These are phyloP conservation scores for Grigorovia transvaalensis DNA, from an alignment of 805 yeast species.

Conservation along the genomic window DNA sequence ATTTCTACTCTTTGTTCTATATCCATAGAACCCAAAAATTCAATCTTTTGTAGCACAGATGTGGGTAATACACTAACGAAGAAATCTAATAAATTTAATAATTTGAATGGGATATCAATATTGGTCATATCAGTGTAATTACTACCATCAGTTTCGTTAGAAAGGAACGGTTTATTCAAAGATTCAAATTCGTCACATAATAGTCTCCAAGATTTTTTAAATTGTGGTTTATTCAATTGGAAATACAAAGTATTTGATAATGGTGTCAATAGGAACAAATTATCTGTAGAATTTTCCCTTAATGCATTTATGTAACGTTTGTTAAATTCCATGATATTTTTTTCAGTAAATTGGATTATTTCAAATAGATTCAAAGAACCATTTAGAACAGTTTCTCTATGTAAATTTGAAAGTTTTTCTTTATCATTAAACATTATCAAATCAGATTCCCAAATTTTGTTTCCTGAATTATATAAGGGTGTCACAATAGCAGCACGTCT, in stretches of 20 bases:
- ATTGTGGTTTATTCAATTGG: slow-evolving; percentile 41
- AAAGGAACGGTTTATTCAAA: slow-evolving; percentile 14
- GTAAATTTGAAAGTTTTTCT: not conserved
- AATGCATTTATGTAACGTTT: slow-evolving; percentile 21
- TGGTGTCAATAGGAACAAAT: slow-evolving; percentile 45
- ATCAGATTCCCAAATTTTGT: slow-evolving; percentile 10
- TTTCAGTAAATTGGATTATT: not conserved
- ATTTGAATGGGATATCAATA: slow-evolving; percentile 5
- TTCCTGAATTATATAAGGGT: slow-evolving; percentile 11
- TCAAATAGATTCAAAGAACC: slow-evolving; percentile 1
- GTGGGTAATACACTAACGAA: slow-evolving; percentile 43
- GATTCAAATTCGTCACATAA: slow-evolving; percentile 18
- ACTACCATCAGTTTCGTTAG: slow-evolving; percentile 4
- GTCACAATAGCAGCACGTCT: slow-evolving; percentile 10
- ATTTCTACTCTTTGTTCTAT: slow-evolving; percentile 28
- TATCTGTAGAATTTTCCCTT: slow-evolving; percentile 13
- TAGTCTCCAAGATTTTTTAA: slow-evolving; percentile 32
- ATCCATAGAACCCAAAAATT: slow-evolving; percentile 29
- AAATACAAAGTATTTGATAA: slow-evolving; percentile 46
- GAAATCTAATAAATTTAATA: slow-evolving; percentile 34
- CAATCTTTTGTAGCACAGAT: slow-evolving; percentile 34
- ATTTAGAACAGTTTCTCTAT: not conserved
- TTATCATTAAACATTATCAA: slow-evolving; percentile 2
- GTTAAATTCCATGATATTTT: slow-evolving; percentile 26
- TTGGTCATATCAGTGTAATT: not conserved